Base-by-base conservation (phyloP, 2,329 filamentous ascomycete species). In the Fusarium sulawesiense region DNA sequence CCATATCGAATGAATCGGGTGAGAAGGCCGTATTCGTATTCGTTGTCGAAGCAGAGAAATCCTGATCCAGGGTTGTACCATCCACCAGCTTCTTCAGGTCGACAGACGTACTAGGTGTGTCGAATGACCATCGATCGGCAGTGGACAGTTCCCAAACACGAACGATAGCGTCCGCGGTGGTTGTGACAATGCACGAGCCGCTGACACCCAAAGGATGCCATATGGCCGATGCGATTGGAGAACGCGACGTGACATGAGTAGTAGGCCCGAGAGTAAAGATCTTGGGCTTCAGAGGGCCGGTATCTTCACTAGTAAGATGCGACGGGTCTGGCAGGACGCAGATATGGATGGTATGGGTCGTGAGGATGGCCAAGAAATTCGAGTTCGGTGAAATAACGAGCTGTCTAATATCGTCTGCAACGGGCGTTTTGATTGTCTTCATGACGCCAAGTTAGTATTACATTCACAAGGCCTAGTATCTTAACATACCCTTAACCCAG, bases 171-270 rank as follows among this genome's bases (percentile, higher is more conserved):
- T 98, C 94, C 55, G 89, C 88, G 2, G 96, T 97, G 44, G 98
- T 87, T 0, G 96, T 98, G 21, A 98, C 91, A 32, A 99, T 82
- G 57, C 93, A 94, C 23, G 89, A 90, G 32, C 92, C 92, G 66
- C 92, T 89, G 13, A 95, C 90, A 3, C 94, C 94, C 1, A 98
- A 84, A 2, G 96, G 96, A 81, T 99, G 96, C 95, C 96, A 99
- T 61, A 98, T 75, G 6, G 91, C 92, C 2, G 93, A 93, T 23
- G 91, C 90, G 60, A 99, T 86, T 3, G 93, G 89, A 10, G 93
- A 89, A 71, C 94, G 91, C 48, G 95, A 93, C 51, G 94, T 91
- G 50, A 98, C 93, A 80, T 98, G 95, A 6, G 92, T 94, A 4
- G 93, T 97, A 30, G 94, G 94, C 2, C 95, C 95, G n/a, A 98